Conservation (phyloP, 768 basidiomycete species). For the Termitomyces sp. region DNA sequence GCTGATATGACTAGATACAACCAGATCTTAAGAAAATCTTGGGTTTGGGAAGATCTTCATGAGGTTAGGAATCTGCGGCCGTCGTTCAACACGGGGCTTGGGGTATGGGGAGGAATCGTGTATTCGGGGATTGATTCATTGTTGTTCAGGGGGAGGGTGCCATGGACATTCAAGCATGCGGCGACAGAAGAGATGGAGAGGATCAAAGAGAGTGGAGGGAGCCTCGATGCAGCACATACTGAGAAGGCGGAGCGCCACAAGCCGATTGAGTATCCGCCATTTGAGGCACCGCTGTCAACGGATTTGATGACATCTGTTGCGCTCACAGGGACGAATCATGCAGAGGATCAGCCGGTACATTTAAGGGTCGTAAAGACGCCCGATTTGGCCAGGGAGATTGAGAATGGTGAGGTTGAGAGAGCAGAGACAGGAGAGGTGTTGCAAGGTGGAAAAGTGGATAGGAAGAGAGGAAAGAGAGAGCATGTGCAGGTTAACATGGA, state of each 20-base stretch:
- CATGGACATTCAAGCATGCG: conserved; percentile 86
- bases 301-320: conserved; percentile 89
- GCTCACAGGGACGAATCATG: conserved; percentile 91
- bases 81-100: conserved; percentile 76
- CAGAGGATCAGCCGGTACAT: conserved; percentile 94
- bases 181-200: conserved; percentile 26
- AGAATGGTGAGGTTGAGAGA: conserved; percentile 13
- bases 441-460: conserved; percentile 28
- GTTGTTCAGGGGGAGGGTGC: conserved; percentile 76
- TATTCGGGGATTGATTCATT: conserved; percentile 90
- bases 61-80: conserved; percentile 92
- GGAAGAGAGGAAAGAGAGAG: conserved; percentile 37
- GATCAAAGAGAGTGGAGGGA: conserved; percentile 19
- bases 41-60: conserved; percentile 81
- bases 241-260: conserved; percentile 56
- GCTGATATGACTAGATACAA: conserved; percentile 76
- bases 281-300: conserved; percentile 86
- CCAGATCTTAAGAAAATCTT: conserved; percentile 60
- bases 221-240: conserved; percentile 67
- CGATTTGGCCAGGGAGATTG: conserved; percentile 22
- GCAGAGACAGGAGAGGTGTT: conserved; percentile 19
- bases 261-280: conserved; percentile 82
- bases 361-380: conserved; percentile 53
- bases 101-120: conserved; percentile 79
- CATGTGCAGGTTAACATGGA: conserved; percentile 75